Evolutionary conservation across 176 grass and related monocot species (phyloP), one percentile per base, ranked within the genome.

Genomic region (Tillandsia leiboldiana): DNA sequence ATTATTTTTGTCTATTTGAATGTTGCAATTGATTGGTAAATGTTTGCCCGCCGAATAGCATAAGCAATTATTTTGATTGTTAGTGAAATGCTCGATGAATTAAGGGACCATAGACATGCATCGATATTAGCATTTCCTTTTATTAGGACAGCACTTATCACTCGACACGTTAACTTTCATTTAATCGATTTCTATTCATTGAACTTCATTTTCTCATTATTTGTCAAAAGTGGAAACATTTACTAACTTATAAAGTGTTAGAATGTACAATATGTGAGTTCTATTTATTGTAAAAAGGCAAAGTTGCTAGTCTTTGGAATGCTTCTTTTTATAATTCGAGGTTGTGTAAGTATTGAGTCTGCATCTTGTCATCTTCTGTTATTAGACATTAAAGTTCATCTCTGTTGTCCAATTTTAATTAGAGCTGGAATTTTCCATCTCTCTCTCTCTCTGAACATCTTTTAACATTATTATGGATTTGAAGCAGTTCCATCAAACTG

Each of bases 401-500:
- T 42, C 33, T 42, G 33, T 15, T 1, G 20, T 59, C 15, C 12
- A n/a, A 56, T 56, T n/a, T 56, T n/a, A 17, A 58, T 8, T 29
- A 42, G 11, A 49, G 13, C 12, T 72, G 7, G 8, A 48, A 10
- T 72, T 12, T 49, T 62, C 33, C 4, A 42, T 22, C 9, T 58
- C 11, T 29, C 0, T 26, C 17, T 48, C 13, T 11, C 48, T 18
- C 33, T 61, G 33, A 66, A 7, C 50, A 29, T 75, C 10, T 68
- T 68, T 24, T 81, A 15, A 65, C 11, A 50, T 53, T 63, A 70
- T 68, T 11, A 1, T 27, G 13, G 22, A 67, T 50, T 74, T 26
- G 28, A 63, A 74, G 51, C 89, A 97, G 86, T 97, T 82, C 94
- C 94, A 24, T 97, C 94, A 1, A 97, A 92, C 64, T 97, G 94